Base-by-base conservation (phyloP, 345 rosid species). In the Euphorbia lathyris region DNA sequence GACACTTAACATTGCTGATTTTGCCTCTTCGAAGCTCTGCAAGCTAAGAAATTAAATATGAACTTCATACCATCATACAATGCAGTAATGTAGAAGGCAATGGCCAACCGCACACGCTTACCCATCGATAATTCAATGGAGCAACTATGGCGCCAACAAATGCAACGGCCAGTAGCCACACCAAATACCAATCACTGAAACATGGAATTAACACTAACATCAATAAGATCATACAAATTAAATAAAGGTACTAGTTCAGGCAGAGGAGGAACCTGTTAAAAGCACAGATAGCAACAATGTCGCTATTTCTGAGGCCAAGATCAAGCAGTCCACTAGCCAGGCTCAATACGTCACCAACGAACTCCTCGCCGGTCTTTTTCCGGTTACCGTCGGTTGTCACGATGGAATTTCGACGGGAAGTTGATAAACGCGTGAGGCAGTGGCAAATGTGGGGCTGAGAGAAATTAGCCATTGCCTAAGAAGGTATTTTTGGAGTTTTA, bases 91-190 rank as follows among this genome's bases (percentile, higher is more conserved):
- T 14, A 58, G 11, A 5, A 40, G 32, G 10, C 68, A 47, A 3
- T 17, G 20, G 34, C 1, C 5, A 26, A 27, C 14, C 2, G 19
- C 56, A 25, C 2, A n/a, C 20, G 79, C 96, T 80, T 40, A 93
- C 96, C 97, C 96, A 90, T 86, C 96, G 80, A 78, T 93, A 90
- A 76, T 93, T 90, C 75, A 93, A 75, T 72, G 97, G 96, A 74
- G 96, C 92, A 29, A 79, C 78, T 56, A 93, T 75, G 69, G 96
- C 92, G 63, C 97, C 94, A 42, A 86, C 77, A 66, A 77, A 89
- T 57, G 98, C 86, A 78, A 93, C 83, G 17, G 94, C 96, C 38
- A 91, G 79, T 73, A 91, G 65, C 94, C 91, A 91, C 81, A 86
- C 88, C 86, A 91, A 80, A 66, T 91, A 88, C 72, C 68, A 74